phyloP scores from a whole-genome alignment of 2,329 filamentous ascomycete species.

The Sporothrix schenckii region DNA sequence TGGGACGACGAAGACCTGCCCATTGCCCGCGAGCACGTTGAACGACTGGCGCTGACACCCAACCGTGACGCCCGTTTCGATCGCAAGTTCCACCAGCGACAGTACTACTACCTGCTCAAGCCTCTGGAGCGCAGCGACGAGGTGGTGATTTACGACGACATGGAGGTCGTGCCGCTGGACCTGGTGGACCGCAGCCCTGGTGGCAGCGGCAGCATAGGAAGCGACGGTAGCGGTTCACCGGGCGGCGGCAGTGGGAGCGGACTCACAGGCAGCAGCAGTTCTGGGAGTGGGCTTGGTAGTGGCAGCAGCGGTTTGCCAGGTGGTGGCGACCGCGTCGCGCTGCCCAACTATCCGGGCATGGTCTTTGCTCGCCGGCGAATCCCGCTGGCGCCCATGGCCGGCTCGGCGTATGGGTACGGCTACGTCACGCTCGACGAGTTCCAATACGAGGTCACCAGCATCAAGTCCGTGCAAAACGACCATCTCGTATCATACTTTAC shows the following conservation, averaged over 20 bases:
- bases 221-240: not conserved
- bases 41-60: constrained; percentile 63
- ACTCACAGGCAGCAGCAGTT: constrained; percentile 10
- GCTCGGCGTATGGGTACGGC: constrained; percentile 43
- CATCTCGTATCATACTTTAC: constrained; percentile 73
- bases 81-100: constrained; percentile 68
- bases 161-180: constrained; percentile 71
- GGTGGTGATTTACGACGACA: constrained; percentile 61
- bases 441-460: constrained; percentile 61
- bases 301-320: not conserved
- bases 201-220: not conserved
- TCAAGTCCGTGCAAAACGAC: constrained; percentile 63
- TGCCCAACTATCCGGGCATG: constrained; percentile 63
- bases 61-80: constrained; percentile 65
- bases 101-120: constrained; percentile 71
- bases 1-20: constrained; percentile 79
- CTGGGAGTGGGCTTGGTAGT: constrained; percentile 18
- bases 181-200: constrained; percentile 59
- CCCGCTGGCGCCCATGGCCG: constrained; percentile 48
- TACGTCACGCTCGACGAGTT: constrained; percentile 58
- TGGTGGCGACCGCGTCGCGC: constrained; percentile 57
- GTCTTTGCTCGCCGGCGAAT: constrained; percentile 62
- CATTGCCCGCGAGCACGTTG: constrained; percentile 66
- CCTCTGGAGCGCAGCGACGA: constrained; percentile 64
- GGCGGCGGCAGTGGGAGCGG: not conserved